Base-by-base conservation (phyloP, 805 yeast genomes). In the Candida cerambycidarum region DNA sequence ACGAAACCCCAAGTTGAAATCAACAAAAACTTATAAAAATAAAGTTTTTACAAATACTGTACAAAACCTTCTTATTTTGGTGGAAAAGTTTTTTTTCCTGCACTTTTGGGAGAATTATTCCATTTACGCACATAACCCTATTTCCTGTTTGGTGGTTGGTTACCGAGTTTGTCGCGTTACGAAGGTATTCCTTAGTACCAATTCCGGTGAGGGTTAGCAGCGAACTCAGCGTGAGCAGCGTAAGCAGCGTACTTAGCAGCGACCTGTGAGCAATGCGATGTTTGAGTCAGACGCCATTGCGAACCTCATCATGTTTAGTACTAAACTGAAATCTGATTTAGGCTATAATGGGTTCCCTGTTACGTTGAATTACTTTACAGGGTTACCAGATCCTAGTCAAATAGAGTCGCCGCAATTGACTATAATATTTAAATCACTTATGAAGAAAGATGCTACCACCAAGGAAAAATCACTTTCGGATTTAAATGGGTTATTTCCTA, bases 401-500 rank as follows among this genome's bases (percentile, higher is more conserved):
- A 45, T 70, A 18, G 27, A 44, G 10, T 60, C 61, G 37, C 79
- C 85, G 7, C 74, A 74, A 35, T 60, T 85, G 43, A 75, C 76
- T 32, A 67, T 89, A 9, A 68, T 82, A n/a, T 84, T 89, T 69
- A 89, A 85, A 57, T 79, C 85, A 8, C 61, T 90, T 38, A 58
- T 84, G 58, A 90, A 89, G 61, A 79, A 85, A 56, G 96, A 89
- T 55, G 76, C 83, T 5, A 82, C 80, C n/a, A 92, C 98, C 0
- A 85, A 82, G 56, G 96, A 88, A 52, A 86, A 83, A 57, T 89
- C 93, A 1, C 66, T 89, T 18, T 57, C 51, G 5, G 95, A 85
- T 32, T 54, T 69, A 34, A 43, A 57, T 24, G 47, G 47, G 6
- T 57, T 84, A 23, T 53, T 70, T 2, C 47, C 77, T 2, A 17